phyloP scores from a whole-genome alignment of 306 rosid genomes.

The Quercus mongolica region DNA sequence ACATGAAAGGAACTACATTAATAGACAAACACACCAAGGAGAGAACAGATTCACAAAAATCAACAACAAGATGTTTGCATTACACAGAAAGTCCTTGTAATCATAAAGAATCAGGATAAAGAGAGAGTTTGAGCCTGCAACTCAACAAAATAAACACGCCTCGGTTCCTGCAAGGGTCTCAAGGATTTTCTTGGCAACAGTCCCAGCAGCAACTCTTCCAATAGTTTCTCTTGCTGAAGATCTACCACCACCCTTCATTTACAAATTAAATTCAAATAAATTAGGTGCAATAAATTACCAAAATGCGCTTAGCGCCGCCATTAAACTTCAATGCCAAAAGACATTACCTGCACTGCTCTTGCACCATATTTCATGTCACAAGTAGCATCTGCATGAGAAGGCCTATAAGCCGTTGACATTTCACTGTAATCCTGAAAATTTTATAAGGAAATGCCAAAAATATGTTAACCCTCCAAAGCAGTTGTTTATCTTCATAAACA shows the following conservation, averaged over 20 bases:
- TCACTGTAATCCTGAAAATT: constrained; percentile 78
- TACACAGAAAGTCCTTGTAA: background rate
- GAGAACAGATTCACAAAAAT: background rate
- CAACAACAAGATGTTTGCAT: background rate
- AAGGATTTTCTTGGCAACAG: constrained; percentile 90
- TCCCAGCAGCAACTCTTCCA: constrained; percentile 99
- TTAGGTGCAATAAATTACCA: background rate
- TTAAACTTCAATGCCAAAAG: constrained; percentile 11
- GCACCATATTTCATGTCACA: constrained; percentile 96
- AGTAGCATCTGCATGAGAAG: constrained; percentile 98
- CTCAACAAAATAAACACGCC: constrained; percentile 42
- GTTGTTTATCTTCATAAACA: background rate
- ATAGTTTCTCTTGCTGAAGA: constrained; percentile 99
- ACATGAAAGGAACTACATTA: background rate
- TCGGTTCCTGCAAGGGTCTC: constrained; percentile 71
- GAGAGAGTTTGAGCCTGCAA: constrained; percentile 4
- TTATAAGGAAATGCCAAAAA: background rate
- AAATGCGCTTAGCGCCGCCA: background rate
- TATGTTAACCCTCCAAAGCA: too few relatives aligned
- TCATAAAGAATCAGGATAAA: background rate
- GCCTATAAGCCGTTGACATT: constrained; percentile 90
- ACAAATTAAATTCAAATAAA: constrained; percentile 10
- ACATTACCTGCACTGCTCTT: constrained; percentile 85
- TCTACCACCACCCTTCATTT: constrained; percentile 92
- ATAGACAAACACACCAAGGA: background rate